Conservation (phyloP, 2,329 filamentous ascomycete genomes). For the Fusarium hainanense region DNA sequence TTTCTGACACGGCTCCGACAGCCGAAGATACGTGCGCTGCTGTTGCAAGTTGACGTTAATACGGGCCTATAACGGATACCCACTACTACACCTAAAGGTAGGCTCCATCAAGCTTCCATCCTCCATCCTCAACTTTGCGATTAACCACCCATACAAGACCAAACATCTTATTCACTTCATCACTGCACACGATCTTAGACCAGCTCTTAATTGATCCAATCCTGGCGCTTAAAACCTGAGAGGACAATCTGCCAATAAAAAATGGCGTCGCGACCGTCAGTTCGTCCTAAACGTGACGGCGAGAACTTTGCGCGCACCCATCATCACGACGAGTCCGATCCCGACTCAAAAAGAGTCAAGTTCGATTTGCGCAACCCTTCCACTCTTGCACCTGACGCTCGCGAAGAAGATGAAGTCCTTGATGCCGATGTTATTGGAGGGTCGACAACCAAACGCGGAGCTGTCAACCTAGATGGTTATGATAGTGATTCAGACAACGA, state of each 20-base stretch:
- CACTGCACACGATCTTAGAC: neutral
- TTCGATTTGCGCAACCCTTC: slow-evolving; percentile 97
- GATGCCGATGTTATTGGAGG: slow-evolving; percentile 94
- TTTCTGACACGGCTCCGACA: neutral
- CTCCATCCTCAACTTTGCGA: slow-evolving; percentile 22
- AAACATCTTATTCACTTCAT: neutral
- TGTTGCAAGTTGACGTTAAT: neutral
- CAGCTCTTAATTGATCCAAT: neutral
- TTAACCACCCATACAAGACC: neutral
- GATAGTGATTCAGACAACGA: slow-evolving; percentile 95
- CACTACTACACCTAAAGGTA: neutral
- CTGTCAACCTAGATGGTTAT: slow-evolving; percentile 96
- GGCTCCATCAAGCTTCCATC: slow-evolving; percentile 29
- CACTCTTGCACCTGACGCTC: slow-evolving; percentile 84
- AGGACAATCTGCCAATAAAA: neutral
- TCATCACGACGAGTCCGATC: slow-evolving; percentile 64
- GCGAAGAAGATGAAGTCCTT: slow-evolving; percentile 77
- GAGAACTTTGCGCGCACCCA: slow-evolving; percentile 84
- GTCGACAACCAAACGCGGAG: slow-evolving; percentile 85
- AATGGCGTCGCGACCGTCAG: slow-evolving; percentile 71
- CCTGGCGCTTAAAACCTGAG: neutral
- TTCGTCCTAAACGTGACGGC: slow-evolving; percentile 83
- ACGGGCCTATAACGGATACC: neutral
- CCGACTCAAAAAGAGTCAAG: slow-evolving; percentile 78
- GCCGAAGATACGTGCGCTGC: neutral